Conservation (phyloP, 2,329 filamentous ascomycete species). For the Mollisiaceae sp. region DNA sequence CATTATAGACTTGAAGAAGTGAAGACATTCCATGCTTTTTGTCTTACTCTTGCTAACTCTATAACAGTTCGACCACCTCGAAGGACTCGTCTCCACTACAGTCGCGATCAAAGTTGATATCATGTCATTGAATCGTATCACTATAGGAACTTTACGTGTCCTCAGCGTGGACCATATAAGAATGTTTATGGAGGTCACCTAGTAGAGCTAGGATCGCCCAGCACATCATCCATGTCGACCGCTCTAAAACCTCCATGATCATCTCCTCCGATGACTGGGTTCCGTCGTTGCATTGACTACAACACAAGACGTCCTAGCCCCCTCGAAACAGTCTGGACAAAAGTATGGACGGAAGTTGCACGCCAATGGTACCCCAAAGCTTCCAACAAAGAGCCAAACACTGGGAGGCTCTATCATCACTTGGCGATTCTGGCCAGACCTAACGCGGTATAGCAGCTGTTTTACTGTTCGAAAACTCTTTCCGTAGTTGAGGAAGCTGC, state of each 20-base stretch:
- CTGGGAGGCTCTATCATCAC: slow-evolving; percentile 84
- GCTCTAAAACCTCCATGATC: too few species aligned
- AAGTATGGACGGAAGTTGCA: slow-evolving; percentile 79
- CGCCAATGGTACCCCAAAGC: slow-evolving; percentile 83
- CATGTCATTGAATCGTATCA: too few species aligned
- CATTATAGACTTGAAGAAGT: not conserved
- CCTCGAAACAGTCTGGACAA: slow-evolving; percentile 70
- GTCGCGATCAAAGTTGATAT: too few species aligned
- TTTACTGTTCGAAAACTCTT: slow-evolving; percentile 70
- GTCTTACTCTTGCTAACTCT: not conserved
- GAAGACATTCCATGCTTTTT: not conserved
- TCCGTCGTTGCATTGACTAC: too few species aligned
- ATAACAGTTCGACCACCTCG: not conserved
- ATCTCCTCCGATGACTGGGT: too few species aligned
- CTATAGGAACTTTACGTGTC: too few species aligned
- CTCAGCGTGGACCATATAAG: too few species aligned
- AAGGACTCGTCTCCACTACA: not conserved
- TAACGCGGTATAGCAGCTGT: slow-evolving; percentile 70
- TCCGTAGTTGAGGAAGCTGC: slow-evolving; percentile 52
- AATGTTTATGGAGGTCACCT: too few species aligned
- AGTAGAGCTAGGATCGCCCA: too few species aligned
- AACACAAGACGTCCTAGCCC: slow-evolving; percentile 59
- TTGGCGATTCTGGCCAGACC: slow-evolving; percentile 78
- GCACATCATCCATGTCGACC: too few species aligned
- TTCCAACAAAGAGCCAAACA: slow-evolving; percentile 72